phyloP scores from a whole-genome alignment of 441 rosid species.

The Erysimum cheiri region DNA sequence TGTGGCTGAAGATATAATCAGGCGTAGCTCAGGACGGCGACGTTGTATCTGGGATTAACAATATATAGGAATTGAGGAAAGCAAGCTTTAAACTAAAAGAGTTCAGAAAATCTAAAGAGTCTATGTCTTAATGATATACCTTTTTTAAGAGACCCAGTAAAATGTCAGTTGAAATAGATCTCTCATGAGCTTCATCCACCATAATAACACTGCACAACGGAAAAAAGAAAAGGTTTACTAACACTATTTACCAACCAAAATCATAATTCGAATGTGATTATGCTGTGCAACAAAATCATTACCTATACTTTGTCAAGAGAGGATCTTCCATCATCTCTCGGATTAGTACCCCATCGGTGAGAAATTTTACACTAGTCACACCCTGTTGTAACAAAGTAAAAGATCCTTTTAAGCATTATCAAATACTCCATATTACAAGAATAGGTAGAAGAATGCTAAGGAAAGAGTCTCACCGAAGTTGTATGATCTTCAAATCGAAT shows the following conservation, averaged over 20 bases:
- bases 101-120: slow-evolving; percentile 11
- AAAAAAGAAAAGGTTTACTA: slow-evolving; percentile 18
- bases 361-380: slow-evolving; percentile 83
- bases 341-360: slow-evolving; percentile 93
- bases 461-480: slow-evolving; percentile 60
- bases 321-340: slow-evolving; percentile 99
- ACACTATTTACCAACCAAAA: not conserved
- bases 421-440: slow-evolving; percentile 29
- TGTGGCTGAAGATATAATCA: slow-evolving; percentile 93
- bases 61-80: slow-evolving; percentile 7
- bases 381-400: slow-evolving; percentile 63
- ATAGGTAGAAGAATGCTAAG: slow-evolving; percentile 5
- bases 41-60: slow-evolving; percentile 69
- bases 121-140: slow-evolving; percentile 49
- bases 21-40: slow-evolving; percentile 86
- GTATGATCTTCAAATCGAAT: slow-evolving; percentile 93
- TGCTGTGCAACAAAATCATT: slow-evolving; percentile 23
- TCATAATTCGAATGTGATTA: not conserved
- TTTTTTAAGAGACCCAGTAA: slow-evolving; percentile 92
- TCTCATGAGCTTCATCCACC: slow-evolving; percentile 99
- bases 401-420: slow-evolving; percentile 32
- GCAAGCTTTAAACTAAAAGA: slow-evolving; percentile 7
- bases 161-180: slow-evolving; percentile 95
- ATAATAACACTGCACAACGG: slow-evolving; percentile 73
- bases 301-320: slow-evolving; percentile 96